Conservation (phyloP, 108 stramenopile species). For the Mediolabrus comicus region DNA sequence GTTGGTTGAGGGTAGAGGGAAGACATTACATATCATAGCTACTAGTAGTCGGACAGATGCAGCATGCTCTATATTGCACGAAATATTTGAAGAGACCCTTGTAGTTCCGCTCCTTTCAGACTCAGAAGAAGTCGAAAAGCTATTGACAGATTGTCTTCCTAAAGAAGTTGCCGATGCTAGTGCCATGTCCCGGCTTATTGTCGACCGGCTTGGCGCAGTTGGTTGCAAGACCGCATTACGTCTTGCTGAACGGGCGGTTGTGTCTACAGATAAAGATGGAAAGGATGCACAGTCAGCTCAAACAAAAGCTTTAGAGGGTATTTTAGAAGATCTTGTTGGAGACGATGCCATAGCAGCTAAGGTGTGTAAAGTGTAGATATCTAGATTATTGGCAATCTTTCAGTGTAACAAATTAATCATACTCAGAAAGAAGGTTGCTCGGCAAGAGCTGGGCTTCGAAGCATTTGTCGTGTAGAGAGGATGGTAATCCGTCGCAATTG, state of each 20-base stretch:
- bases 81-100: constrained; percentile 74
- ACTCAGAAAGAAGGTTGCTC: background rate
- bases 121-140: constrained; percentile 39
- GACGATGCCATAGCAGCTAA: constrained; percentile 49
- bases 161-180: constrained; percentile 23
- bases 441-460: background rate
- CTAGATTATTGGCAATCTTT: constrained; percentile 3
- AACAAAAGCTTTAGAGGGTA: constrained; percentile 36
- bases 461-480: background rate
- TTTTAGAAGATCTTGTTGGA: constrained; percentile 59
- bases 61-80: constrained; percentile 58
- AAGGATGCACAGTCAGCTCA: constrained; percentile 21
- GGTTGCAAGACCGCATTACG: constrained; percentile 73
- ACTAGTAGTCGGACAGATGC: constrained; percentile 70
- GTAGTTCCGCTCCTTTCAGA: constrained; percentile 45
- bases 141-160: constrained; percentile 50
- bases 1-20: constrained; percentile 21
- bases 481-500: background rate
- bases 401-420: background rate
- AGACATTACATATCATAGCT: constrained; percentile 63
- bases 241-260: constrained; percentile 62
- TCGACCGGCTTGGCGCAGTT: constrained; percentile 46
- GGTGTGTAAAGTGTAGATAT: constrained; percentile 41
- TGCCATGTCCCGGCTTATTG: constrained; percentile 50
- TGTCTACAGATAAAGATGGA: constrained; percentile 25